phyloP scores from a whole-genome alignment of 106 monocot species.

The Ottelia alismoides region DNA sequence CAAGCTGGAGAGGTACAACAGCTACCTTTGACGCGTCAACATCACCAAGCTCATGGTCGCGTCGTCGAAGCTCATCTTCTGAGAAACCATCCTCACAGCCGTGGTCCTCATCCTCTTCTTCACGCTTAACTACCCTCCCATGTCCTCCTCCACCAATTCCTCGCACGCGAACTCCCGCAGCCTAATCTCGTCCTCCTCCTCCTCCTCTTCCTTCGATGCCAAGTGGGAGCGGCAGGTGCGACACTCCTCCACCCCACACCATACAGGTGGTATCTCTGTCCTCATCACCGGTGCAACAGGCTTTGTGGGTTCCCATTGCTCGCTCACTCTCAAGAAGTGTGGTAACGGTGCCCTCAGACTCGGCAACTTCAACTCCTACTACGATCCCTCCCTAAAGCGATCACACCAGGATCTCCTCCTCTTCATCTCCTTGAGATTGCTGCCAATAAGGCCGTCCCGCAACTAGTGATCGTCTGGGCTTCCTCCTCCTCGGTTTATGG shows the following conservation, averaged over 20 bases:
- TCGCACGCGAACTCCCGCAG: conserved; percentile 6
- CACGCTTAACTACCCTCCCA: conserved; percentile 14
- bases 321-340: conserved; percentile 7
- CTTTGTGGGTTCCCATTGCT: conserved; percentile 10
- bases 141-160: not conserved
- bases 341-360: conserved; percentile 16
- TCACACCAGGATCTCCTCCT: conserved; percentile 6
- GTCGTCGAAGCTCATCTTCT: conserved; percentile 7
- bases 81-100: conserved; percentile 10
- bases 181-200: conserved; percentile 7
- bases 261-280: conserved; percentile 5
- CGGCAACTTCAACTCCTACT: too few relatives aligned
- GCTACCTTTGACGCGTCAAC: conserved; percentile 16
- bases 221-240: conserved; percentile 12
- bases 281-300: conserved; percentile 16
- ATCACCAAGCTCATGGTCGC: conserved; percentile 10
- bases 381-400: conserved; percentile 13
- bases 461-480: conserved; percentile 11
- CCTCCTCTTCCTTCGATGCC: not conserved
- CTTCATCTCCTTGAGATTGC: conserved; percentile 10
- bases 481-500: conserved; percentile 16
- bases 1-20: conserved; percentile 18
- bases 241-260: conserved; percentile 1
- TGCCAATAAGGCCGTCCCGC: conserved; percentile 2
- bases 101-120: conserved; percentile 9